Base-by-base conservation (phyloP, 1,139 yeast genomes). In the Candida sp. region DNA sequence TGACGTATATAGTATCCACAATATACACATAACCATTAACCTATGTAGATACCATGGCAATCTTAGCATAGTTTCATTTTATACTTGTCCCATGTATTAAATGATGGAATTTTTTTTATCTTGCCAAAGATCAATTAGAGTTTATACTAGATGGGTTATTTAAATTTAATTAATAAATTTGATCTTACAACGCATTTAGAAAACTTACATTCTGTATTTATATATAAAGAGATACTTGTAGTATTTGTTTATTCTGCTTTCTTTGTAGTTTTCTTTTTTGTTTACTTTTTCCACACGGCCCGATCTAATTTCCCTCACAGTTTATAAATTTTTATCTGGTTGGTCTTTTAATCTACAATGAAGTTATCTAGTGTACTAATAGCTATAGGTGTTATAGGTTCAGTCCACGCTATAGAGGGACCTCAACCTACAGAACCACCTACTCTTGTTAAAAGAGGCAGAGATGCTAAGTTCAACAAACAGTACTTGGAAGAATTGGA, bases 61-160 rank as follows among this genome's bases (percentile, higher is more conserved):
- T 58, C 66, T 68, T 56, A 67, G 77, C 77, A 72, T 72, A 72
- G 77, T 72, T 72, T 72, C 77, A 69, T 68, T 61, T 51, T 55
- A 57, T 64, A 63, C 68, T 30, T 35, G 38, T 37, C 42, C 59
- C 55, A 57, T 68, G 73, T 66, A 65, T 64, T 55, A 50, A 64
- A 69, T 70, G 77, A 72, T 72, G 77, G 77, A 70, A 68, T 65
- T 65, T 60, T 32, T 25, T 25, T 25, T 15, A 15, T 49, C 60
- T 66, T 71, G 77, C 75, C 77, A 64, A 46, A 71, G 56, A 64
- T 35, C 41, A 53, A 59, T 40, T 15, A 15, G 21, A 9, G 29
- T 11, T 25, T 36, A 15, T 36, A 36, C 7, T 22, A 22, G 44
- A 38, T 33, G 22, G 33, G 43, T 45, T 48, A 33, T 23, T 39